Percentiles rank a stretch among this genome's conserved stretches.
These are phyloP conservation scores for Mycena rosella DNA, from an alignment of 768 basidiomycete genomes.

Conservation along the genomic window DNA sequence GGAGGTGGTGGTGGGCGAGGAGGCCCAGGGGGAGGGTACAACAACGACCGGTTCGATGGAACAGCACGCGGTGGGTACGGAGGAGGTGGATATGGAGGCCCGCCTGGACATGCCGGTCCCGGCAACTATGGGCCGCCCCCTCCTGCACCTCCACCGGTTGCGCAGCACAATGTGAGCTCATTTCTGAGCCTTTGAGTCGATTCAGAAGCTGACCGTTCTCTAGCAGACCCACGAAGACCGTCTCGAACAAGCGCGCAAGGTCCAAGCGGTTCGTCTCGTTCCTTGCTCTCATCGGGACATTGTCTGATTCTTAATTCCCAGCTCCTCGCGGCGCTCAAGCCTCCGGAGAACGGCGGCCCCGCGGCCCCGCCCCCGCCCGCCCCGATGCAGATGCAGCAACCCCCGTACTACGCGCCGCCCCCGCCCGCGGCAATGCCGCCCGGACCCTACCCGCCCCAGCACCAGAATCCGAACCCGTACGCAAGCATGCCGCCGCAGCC, in stretches of 20 bases:
- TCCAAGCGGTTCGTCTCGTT: conserved; percentile 71
- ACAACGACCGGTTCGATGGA: conserved; percentile 57
- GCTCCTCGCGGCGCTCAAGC: conserved; percentile 85
- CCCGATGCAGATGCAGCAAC: conserved; percentile 54
- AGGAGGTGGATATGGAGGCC: conserved; percentile 14
- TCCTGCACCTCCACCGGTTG: conserved; percentile 42
- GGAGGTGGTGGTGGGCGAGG: conserved; percentile 42
- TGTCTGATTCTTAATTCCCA: conserved; percentile 33
- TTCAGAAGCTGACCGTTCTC: conserved; percentile 1
- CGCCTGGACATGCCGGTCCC: conserved; percentile 11
- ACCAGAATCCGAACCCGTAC: conserved; percentile 42
- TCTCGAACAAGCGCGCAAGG: conserved; percentile 88
- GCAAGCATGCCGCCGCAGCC: conserved; percentile 37
- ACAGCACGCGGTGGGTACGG: conserved; percentile 48
- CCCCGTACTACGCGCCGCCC: conserved; percentile 43
- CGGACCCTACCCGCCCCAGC: conserved; percentile 41
- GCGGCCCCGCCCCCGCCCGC: conserved; percentile 51
- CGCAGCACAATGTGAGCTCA: conserved; percentile 10
- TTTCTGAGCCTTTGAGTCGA: neutral
- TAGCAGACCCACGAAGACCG: conserved; percentile 76
- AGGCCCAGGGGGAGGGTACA: conserved; percentile 58
- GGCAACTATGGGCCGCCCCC: conserved; percentile 48
- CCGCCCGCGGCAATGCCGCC: conserved; percentile 37
- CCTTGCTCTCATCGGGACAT: neutral
- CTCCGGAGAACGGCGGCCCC: conserved; percentile 62